These are phyloP conservation scores for Gossypium australe DNA, from an alignment of 345 rosid species.

Conservation along the genomic window DNA sequence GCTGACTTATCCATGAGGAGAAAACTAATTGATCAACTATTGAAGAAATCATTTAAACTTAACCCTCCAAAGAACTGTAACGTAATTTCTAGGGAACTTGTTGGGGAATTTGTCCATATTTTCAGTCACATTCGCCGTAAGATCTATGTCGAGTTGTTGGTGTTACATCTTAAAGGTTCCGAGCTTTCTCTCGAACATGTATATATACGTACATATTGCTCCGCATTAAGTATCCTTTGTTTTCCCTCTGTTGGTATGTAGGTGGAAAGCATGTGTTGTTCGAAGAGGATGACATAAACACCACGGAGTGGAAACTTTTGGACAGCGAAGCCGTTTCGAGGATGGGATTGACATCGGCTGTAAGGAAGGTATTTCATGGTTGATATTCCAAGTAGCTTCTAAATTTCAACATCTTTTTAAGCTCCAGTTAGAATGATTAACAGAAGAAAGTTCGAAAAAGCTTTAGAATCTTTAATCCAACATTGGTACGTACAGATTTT, in stretches of 20 bases:
- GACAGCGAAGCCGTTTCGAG: conserved; percentile 39
- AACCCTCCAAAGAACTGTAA: conserved; percentile 38
- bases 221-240: neutral
- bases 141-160: conserved; percentile 66
- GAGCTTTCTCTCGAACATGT: neutral
- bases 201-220: neutral
- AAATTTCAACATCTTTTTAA: neutral
- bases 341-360: conserved; percentile 67
- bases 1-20: conserved; percentile 47
- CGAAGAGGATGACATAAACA: conserved; percentile 21
- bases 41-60: conserved; percentile 55
- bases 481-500: neutral
- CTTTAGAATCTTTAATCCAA: neutral
- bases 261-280: conserved; percentile 27
- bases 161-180: conserved; percentile 55
- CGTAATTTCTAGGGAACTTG: conserved; percentile 49
- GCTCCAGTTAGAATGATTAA: neutral
- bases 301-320: conserved; percentile 39
- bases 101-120: conserved; percentile 80
- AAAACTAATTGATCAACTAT: conserved; percentile 42
- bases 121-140: conserved; percentile 82
- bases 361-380: conserved; percentile 45
- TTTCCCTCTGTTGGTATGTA: conserved; percentile 17
- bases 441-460: neutral
- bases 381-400: conserved; percentile 4